Base-by-base conservation (phyloP, 176 grass and related monocot genomes). In the Ampelocalamus luodianensis region DNA sequence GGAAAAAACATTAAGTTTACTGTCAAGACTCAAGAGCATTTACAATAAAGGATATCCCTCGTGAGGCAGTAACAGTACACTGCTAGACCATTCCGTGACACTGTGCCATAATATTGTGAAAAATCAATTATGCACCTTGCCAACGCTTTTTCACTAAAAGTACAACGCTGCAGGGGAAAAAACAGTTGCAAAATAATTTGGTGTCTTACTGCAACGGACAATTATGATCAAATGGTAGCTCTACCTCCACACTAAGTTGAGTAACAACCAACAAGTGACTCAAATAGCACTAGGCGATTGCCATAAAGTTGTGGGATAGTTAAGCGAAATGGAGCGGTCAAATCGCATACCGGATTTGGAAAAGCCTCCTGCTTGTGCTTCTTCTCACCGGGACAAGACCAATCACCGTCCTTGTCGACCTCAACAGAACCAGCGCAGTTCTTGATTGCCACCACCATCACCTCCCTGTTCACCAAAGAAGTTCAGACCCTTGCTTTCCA, bases 381-480 rank as follows among this genome's bases (percentile, higher is more conserved):
- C 85, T 95, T 95, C 65, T 90, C 85, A 44, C 62, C 67, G 23
- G 85, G 76, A 79, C 89, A 93, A 43, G 75, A 82, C 93, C 96
- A 98, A 66, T 90, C 93, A 40, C 93, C 93, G 64, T 95, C 96
- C 43, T 88, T 90, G 73, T 87, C 86, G 5, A 92, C 74, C 82
- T 92, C 83, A n/a, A 98, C 65, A 72, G 87, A 95, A 42, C 96
- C 93, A 58, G 83, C 83, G 12, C 90, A 66, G 59, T 98, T 98
- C 37, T 90, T 87, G 38, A 98, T 89, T n/a, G 80, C 85, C 70
- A 95, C 91, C n/a, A 98, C 93, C 89, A 98, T 92, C 56, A 93
- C 76, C 81, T 95, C 93, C 89, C 96, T 98, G 77, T 83, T 26
- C 5, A 82, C 34, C 38, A 53, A 68, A 82, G 0, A 85, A 79